Base-by-base conservation (phyloP, 768 basidiomycete genomes). In the Mycena alexandri region DNA sequence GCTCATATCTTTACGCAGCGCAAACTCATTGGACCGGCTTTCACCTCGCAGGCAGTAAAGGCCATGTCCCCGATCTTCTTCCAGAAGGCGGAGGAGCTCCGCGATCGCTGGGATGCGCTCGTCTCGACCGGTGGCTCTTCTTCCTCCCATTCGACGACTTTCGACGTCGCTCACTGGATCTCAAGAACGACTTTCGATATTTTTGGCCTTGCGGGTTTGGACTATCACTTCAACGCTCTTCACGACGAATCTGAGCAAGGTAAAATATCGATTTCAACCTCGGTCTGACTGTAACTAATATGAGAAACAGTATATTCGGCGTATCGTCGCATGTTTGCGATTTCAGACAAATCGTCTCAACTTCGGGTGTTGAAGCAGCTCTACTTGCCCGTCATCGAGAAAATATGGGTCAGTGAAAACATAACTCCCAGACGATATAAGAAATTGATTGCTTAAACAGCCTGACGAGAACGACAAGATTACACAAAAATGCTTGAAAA, bases 161-260 rank as follows among this genome's bases (percentile, higher is more conserved):
- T 90, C 58, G 87, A 90, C 66, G 79, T 89, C 22, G 77, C 82
- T 24, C 83, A 84, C 62, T 90, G 87, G 86, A 73, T 89, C n/a
- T 86, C 86, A 14, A 85, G 89, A 29, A 84, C 86, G 0, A 85
- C 89, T 1, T 86, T 91, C 62, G 90, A 91, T 69, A 82, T 89
- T 13, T 88, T 91, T 53, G 90, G 89, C 12, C 78, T 89, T 11
- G 84, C 89, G 7, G 85, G 84, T 7, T 85, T 89, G 42, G 81
- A 85, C 67, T 86, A 87, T 65, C 76, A 82, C 36, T 89, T 89
- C 74, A 77, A 83, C 46, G 79, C 86, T 3, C 72, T 89, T 3
- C 76, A 82, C 53, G 81, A 84, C 56, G 86, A 87, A 71, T 79
- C 82, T 0, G 84, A 86, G 64, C 77, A 79, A 61, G 67, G 67